A percentile compares a stretch with the other conserved stretches of the same genome.
These are phyloP conservation scores for Plasmodium malariae DNA, from an alignment of 169 alveolate genomes.

Conservation along the genomic window DNA sequence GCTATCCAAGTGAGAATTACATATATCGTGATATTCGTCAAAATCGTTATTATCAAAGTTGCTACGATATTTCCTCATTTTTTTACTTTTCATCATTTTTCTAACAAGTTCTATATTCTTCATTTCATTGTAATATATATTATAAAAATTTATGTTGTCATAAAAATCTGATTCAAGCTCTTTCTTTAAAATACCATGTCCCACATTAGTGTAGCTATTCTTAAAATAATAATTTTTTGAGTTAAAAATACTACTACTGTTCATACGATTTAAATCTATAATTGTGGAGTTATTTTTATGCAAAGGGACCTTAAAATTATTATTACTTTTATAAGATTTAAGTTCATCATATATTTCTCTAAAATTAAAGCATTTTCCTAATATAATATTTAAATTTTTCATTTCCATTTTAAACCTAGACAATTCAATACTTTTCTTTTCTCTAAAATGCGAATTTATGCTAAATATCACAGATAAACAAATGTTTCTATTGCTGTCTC, in stretches of 20 bases:
- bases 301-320: conserved; percentile 18
- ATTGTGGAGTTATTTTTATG: conserved; percentile 15
- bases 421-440: conserved; percentile 6
- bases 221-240: conserved; percentile 4
- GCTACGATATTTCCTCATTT: not conserved
- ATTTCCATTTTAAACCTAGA: conserved; percentile 16
- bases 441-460: conserved; percentile 31
- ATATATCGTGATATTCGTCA: too few species aligned
- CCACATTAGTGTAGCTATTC: not conserved
- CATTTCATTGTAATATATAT: conserved; percentile 64
- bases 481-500: conserved; percentile 60
- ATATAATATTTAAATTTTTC: conserved; percentile 42
- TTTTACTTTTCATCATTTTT: conserved; percentile 3
- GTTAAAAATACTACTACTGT: not conserved
- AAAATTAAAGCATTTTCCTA: conserved; percentile 58
- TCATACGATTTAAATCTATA: conserved; percentile 13
- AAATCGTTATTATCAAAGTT: not conserved
- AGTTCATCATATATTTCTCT: conserved; percentile 49
- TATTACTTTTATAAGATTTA: conserved; percentile 33
- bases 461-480: conserved; percentile 53
- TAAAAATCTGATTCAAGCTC: conserved; percentile 51
- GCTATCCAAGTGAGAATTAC: too few species aligned
- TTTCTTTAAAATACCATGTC: not conserved
- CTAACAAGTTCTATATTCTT: conserved; percentile 2
- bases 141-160: conserved; percentile 57